phyloP scores from a whole-genome alignment of 768 basidiomycete species.

The Suillus americanus region DNA sequence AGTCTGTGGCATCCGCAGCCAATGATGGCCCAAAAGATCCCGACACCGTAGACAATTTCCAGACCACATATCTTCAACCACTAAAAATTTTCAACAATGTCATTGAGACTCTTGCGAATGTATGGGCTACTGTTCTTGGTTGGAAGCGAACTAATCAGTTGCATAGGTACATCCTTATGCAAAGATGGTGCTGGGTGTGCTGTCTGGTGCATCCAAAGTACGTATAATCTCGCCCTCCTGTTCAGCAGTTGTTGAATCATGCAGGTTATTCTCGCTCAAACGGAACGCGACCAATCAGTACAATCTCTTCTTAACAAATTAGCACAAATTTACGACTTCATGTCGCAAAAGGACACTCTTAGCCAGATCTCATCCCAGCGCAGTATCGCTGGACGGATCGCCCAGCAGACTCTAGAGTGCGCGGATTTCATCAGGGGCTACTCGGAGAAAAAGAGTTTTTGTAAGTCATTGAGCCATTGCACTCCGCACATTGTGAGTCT shows the following conservation, averaged over 20 bases:
- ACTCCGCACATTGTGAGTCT: not conserved
- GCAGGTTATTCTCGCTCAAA: constrained; percentile 7
- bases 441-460: constrained; percentile 20
- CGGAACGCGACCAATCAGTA: constrained; percentile 5
- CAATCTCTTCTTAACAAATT: not conserved
- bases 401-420: constrained; percentile 25
- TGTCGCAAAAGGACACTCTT: constrained; percentile 1
- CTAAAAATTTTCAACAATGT: constrained; percentile 3
- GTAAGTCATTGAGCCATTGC: constrained; percentile 8
- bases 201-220: constrained; percentile 4
- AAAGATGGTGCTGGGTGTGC: constrained; percentile 4
- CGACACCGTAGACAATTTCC: not conserved
- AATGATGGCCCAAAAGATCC: not conserved
- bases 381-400: constrained; percentile 5
- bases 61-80: constrained; percentile 7
- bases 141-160: not conserved
- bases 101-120: not conserved
- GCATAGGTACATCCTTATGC: constrained; percentile 7
- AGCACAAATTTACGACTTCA: not conserved
- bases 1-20: not conserved
- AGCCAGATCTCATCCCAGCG: not conserved
- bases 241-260: not conserved
- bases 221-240: not conserved
- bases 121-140: not conserved
- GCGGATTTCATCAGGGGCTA: constrained; percentile 29